Base-by-base conservation (phyloP, 2,329 filamentous ascomycete species). In the Pseudocercospora crystallina region DNA sequence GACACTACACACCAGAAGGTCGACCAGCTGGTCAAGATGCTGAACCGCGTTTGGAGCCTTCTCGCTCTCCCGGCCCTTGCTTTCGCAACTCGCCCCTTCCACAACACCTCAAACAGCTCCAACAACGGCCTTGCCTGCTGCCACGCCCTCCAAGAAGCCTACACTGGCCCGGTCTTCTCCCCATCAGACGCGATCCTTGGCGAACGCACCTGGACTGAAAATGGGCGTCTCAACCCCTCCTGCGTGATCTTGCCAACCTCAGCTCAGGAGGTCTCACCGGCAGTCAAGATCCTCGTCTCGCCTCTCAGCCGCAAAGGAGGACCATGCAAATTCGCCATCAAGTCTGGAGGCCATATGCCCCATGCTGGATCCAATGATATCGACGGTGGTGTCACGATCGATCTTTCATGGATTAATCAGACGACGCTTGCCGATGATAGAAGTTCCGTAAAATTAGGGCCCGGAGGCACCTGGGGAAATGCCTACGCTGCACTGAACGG, bases 381-480 rank as follows among this genome's bases (percentile, higher is more conserved):
- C 33, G 43, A 60, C 2, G 51, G 41, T 8, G 63, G 62, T 8
- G 47, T 67, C 34, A 56, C 53, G 2, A 53, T 66, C 9, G 61
- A 64, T 32, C 51, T 65, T 7, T 49, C 40, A 12, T 47, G 29
- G 10, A 49, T 64, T 36, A 51, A 57, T 17, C 36, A 54, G n/a
- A 51, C 56, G 11, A 49, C 41, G n/a, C 42, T 60, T 8, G 40
- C 46, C 10, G 39, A 49, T 11, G 59, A 64, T 37, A 43, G 49
- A n/a, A 53, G 37, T 11, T 47, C 43, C 10, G 56, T 67, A 14
- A 51, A 41, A 8, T 56, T 81, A 15, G 79, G 76, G 1, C 57
- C 72, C 0, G 78, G 76, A 0, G 66, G 68, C 11, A 66, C 69
- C 5, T 80, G 76, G 73, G 63, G 67, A 10, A 62, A 73, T 14